Conservation (phyloP, 2,329 filamentous ascomycete species). For the Aspergillus flavus region DNA sequence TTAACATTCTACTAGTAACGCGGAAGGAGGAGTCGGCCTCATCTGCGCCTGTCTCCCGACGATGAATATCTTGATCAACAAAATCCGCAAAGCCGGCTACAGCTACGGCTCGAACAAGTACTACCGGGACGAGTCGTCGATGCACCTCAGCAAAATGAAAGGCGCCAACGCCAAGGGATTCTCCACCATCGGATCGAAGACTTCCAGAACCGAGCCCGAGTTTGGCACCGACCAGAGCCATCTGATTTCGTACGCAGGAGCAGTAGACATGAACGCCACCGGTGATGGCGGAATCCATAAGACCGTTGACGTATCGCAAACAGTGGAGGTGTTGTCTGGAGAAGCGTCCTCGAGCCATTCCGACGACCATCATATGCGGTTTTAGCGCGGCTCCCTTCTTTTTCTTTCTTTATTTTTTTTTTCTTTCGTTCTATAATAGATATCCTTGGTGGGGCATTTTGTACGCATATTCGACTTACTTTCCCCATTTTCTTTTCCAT, state of each 20-base stretch:
- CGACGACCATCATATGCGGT: background rate
- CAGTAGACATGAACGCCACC: slow-evolving; percentile 18
- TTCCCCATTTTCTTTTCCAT: background rate
- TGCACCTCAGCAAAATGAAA: slow-evolving; percentile 33
- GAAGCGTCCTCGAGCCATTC: background rate
- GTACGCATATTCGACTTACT: background rate
- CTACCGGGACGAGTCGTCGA: slow-evolving; percentile 28
- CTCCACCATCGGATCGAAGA: slow-evolving; percentile 16
- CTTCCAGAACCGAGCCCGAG: slow-evolving; percentile 22
- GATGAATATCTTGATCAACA: slow-evolving; percentile 32
- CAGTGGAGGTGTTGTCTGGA: slow-evolving; percentile 22
- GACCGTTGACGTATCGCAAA: slow-evolving; percentile 27
- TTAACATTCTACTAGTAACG: slow-evolving; percentile 30
- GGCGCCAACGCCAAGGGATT: slow-evolving; percentile 12
- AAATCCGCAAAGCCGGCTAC: slow-evolving; percentile 23
- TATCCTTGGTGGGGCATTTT: background rate
- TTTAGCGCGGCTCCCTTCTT: background rate
- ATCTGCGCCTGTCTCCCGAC: slow-evolving; percentile 43
- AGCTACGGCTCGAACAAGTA: slow-evolving; percentile 33
- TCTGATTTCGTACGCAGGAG: slow-evolving; percentile 33
- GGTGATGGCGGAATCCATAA: slow-evolving; percentile 22
- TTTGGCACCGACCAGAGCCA: slow-evolving; percentile 34
- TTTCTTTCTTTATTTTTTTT: background rate
- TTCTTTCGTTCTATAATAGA: background rate
- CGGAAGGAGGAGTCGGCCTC: slow-evolving; percentile 40